phyloP scores from a whole-genome alignment of 805 yeast genomes.

The Schwanniomyces pseudopolymorphus region DNA sequence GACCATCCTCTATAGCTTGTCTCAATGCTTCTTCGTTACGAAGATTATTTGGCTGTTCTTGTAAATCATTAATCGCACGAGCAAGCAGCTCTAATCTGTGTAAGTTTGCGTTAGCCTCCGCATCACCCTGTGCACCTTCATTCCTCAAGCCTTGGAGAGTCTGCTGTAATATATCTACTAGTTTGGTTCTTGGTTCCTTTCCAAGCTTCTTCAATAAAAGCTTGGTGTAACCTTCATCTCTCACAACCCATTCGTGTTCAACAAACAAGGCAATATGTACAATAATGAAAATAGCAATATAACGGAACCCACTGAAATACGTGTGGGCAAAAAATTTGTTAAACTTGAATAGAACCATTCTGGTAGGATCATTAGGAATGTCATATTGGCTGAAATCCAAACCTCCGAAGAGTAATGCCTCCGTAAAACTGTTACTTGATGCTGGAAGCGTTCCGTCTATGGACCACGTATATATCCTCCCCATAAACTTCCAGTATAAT shows the following conservation, averaged over 20 bases:
- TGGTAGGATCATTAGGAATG: slow-evolving; percentile 5
- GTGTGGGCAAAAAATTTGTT: slow-evolving; percentile 28
- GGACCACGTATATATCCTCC: slow-evolving; percentile 54
- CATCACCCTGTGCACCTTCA: slow-evolving; percentile 18
- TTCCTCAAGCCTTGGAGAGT: slow-evolving; percentile 24
- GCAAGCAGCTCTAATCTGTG: slow-evolving; percentile 24
- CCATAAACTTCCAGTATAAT: slow-evolving; percentile 53
- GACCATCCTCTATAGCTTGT: slow-evolving; percentile 13
- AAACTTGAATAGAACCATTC: slow-evolving; percentile 16
- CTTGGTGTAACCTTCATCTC: slow-evolving; percentile 67
- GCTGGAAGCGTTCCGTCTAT: slow-evolving; percentile 53
- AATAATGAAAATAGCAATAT: slow-evolving; percentile 39
- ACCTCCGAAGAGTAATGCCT: slow-evolving; percentile 43
- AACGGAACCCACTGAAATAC: slow-evolving; percentile 36
- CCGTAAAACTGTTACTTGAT: slow-evolving; percentile 21
- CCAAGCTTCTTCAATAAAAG: slow-evolving; percentile 62
- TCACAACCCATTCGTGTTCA: slow-evolving; percentile 68
- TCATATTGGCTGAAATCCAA: slow-evolving; percentile 13
- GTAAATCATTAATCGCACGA: slow-evolving; percentile 27
- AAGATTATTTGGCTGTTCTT: slow-evolving; percentile 11
- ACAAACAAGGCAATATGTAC: slow-evolving; percentile 49
- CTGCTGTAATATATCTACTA: slow-evolving; percentile 36
- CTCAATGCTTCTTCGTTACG: slow-evolving; percentile 17
- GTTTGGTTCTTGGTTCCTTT: slow-evolving; percentile 44
- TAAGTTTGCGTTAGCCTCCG: slow-evolving; percentile 22